These are phyloP conservation scores for Crataegus laevigata DNA, from an alignment of 306 rosid species.

Conservation along the genomic window DNA sequence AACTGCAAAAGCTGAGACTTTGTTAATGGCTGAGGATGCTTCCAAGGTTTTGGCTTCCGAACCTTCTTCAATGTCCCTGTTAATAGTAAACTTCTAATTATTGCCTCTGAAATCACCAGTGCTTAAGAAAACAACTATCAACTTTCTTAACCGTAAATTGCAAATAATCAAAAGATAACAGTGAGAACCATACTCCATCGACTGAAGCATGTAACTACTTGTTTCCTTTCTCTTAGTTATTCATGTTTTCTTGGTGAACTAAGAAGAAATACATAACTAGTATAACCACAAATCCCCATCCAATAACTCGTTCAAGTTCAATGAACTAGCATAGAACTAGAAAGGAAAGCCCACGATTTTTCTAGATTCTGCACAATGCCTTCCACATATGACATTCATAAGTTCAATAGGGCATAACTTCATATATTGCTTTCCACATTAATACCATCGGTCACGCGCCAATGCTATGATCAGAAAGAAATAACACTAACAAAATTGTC, in stretches of 20 bases:
- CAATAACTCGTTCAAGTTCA: neutral
- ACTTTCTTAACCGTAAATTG: neutral
- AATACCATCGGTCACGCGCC: neutral
- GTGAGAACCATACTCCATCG: constrained; percentile 2
- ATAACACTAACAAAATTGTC: neutral
- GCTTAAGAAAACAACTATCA: constrained; percentile 2
- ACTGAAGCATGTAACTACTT: neutral
- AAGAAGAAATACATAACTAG: neutral
- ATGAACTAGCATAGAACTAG: neutral
- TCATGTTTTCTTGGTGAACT: neutral
- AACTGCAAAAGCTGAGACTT: constrained; percentile 77
- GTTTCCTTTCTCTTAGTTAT: neutral
- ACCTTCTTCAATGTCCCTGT: constrained; percentile 69
- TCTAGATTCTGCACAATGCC: neutral
- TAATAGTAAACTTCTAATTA: constrained; percentile 2
- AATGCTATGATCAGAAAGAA: neutral
- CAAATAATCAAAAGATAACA: neutral
- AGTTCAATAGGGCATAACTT: neutral
- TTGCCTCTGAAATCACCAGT: constrained; percentile 11
- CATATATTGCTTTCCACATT: neutral
- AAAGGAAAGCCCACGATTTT: neutral
- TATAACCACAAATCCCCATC: neutral
- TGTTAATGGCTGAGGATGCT: constrained; percentile 94
- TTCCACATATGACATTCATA: neutral
- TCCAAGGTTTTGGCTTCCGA: constrained; percentile 97